Percentiles rank a stretch among this genome's conserved stretches.
phyloP scores from a whole-genome alignment of 257 asterid species.

The Solanum raphanifolium region DNA sequence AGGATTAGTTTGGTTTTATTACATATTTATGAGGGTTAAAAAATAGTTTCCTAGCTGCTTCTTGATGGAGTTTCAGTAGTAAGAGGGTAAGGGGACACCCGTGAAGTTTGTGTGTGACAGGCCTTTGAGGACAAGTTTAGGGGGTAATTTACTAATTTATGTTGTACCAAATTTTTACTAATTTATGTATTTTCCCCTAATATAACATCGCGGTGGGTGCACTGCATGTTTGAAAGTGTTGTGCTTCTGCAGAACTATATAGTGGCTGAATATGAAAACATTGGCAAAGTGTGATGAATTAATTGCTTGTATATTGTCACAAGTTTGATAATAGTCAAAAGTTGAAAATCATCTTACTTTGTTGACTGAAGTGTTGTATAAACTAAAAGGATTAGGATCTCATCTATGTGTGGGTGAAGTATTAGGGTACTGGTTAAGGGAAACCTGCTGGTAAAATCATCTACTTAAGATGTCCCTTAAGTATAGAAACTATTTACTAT shows the following conservation, averaged over 20 bases:
- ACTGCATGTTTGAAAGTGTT: background rate
- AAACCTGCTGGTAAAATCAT: background rate
- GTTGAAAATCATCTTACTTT: background rate
- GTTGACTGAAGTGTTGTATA: background rate
- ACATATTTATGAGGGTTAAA: background rate
- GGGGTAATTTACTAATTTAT: background rate
- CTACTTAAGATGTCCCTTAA: background rate
- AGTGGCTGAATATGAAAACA: background rate
- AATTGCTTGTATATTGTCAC: background rate
- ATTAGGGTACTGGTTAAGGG: background rate
- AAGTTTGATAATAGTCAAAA: background rate
- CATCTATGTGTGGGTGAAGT: background rate
- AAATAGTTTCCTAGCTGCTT: background rate
- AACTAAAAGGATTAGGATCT: background rate
- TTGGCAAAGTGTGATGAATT: background rate
- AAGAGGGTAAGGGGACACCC: background rate
- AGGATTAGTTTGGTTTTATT: background rate
- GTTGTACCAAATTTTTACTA: background rate
- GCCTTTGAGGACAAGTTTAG: background rate
- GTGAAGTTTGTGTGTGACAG: background rate
- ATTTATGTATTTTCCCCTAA: background rate
- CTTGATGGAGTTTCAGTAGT: background rate
- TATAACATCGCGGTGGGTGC: background rate
- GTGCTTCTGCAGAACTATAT: background rate
- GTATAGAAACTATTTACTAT: background rate